Percentiles rank a stretch among this genome's conserved stretches.
Evolutionary conservation across 2,329 filamentous ascomycete genomes (phyloP).

Genomic region (Incumbomyces lentus): DNA sequence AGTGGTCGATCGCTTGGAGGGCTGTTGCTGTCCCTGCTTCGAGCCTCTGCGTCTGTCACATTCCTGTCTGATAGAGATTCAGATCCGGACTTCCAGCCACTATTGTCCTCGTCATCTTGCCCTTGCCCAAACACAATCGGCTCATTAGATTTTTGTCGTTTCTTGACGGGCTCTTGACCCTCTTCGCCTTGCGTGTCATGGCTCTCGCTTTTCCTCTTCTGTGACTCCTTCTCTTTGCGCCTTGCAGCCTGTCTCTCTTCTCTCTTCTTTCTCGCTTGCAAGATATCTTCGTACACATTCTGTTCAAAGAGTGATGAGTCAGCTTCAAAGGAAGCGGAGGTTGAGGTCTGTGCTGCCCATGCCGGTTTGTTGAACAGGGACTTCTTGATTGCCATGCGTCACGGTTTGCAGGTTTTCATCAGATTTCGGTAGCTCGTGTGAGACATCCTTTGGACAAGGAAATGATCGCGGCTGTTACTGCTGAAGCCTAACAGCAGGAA

Average conservation of each 20-base stretch:
- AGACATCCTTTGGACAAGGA: no score
- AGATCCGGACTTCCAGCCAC: background rate
- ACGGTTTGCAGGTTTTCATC: no score
- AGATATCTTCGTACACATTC: constrained; percentile 35
- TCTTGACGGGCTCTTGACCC: constrained; percentile 24
- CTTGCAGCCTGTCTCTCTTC: constrained; percentile 24
- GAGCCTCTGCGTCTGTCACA: background rate
- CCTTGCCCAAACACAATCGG: constrained; percentile 23
- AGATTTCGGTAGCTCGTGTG: no score
- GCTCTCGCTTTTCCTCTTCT: constrained; percentile 17
- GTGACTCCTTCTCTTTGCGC: constrained; percentile 17
- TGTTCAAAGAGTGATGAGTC: constrained; percentile 39
- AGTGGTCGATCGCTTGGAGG: background rate
- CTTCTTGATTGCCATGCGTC: constrained; percentile 23
- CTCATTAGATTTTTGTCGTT: constrained; percentile 22
- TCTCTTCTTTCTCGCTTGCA: constrained; percentile 31
- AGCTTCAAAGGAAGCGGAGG: constrained; percentile 15
- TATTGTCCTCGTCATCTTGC: constrained; percentile 23
- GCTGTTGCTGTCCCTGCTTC: background rate
- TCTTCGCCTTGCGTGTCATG: constrained; percentile 1
- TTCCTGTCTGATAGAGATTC: background rate
- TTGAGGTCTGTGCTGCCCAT: constrained; percentile 29
- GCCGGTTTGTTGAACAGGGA: constrained; percentile 47
- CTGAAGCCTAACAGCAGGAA: no score
- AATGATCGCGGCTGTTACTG: no score